phyloP scores from a whole-genome alignment of 176 grass and related monocot species.

The Puya raimondii region DNA sequence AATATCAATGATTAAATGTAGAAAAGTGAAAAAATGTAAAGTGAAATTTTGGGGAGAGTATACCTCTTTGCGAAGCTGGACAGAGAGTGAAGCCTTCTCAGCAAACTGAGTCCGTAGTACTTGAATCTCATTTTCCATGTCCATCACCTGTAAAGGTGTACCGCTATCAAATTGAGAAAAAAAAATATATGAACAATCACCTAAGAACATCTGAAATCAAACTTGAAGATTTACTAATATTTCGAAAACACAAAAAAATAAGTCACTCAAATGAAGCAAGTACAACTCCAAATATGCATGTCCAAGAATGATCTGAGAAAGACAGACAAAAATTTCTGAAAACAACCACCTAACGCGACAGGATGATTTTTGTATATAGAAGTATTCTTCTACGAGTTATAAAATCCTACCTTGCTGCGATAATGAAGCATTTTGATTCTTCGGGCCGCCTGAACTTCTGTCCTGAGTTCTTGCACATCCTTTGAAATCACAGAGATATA shows the following conservation, averaged over 20 bases:
- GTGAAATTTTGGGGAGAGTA: not conserved
- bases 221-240: too few relatives aligned
- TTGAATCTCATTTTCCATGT: conserved; percentile 76
- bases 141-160: conserved; percentile 55
- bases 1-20: too few relatives aligned
- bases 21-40: too few relatives aligned
- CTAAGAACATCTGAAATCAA: too few relatives aligned
- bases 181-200: not conserved
- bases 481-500: conserved; percentile 25
- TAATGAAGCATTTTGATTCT: conserved; percentile 97
- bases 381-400: not conserved
- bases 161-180: not conserved
- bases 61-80: conserved; percentile 87
- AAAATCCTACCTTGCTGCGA: conserved; percentile 60
- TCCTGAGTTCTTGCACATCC: conserved; percentile 62
- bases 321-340: too few relatives aligned
- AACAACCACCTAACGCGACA: too few relatives aligned
- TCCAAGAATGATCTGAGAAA: too few relatives aligned
- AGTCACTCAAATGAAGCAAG: too few relatives aligned
- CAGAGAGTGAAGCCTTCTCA: conserved; percentile 52
- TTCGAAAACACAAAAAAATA: too few relatives aligned
- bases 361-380: not conserved
- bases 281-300: too few relatives aligned
- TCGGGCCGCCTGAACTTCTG: conserved; percentile 68
- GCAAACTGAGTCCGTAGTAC: conserved; percentile 43